Conservation (phyloP, 192 early-diverging fungal genomes). For the Gigaspora rosea region DNA sequence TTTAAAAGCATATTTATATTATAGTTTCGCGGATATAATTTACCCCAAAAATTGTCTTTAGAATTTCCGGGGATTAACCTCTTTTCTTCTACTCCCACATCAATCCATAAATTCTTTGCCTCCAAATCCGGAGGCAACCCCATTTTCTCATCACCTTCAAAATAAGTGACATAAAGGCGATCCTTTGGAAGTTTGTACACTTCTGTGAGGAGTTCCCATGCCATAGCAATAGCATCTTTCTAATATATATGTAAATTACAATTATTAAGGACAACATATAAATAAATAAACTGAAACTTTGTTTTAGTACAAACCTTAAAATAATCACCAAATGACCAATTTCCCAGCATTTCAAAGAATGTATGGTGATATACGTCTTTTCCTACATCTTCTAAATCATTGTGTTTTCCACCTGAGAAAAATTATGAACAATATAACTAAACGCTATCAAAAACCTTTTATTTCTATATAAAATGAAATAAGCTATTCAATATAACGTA, state of each 20-base stretch:
- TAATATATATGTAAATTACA: conserved; percentile 36
- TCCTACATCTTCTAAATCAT: conserved; percentile 98
- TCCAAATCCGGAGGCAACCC: conserved; percentile 85
- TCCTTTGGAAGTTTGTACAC: conserved; percentile 81
- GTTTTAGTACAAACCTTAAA: conserved; percentile 72
- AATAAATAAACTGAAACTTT: background rate
- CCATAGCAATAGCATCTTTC: conserved; percentile 86
- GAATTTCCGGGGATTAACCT: conserved; percentile 84
- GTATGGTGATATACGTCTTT: conserved; percentile 99
- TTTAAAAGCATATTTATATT: background rate
- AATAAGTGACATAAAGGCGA: conserved; percentile 95
- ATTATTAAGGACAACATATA: background rate
- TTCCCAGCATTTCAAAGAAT: conserved; percentile 99
- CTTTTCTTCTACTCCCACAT: conserved; percentile 80
- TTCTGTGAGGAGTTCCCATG: conserved; percentile 91
- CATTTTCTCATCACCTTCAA: conserved; percentile 83
- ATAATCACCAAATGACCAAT: conserved; percentile 99
- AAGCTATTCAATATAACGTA: background rate
- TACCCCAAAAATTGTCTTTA: conserved; percentile 99
- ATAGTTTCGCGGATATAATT: background rate
- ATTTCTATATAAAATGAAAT: background rate
- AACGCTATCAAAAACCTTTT: background rate
- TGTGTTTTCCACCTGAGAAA: conserved; percentile 90
- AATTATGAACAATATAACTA: background rate
- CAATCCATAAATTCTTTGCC: conserved; percentile 89